Evolutionary conservation across 164 flowering plant genomes (phyloP).

Genomic region (Cinnamomum micranthum): DNA sequence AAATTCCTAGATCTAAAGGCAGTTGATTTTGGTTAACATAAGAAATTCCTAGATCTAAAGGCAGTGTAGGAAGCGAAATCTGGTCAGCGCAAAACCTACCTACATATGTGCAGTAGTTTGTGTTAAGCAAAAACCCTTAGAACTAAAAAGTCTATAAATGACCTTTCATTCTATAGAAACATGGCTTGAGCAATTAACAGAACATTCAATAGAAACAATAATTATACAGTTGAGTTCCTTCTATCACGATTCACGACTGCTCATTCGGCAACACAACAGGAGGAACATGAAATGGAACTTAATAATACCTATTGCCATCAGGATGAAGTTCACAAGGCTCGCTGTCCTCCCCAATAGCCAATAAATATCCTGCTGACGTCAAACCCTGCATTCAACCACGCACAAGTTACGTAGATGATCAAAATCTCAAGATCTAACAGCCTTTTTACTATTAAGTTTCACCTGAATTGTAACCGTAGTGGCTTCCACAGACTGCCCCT

Average conservation of each 20-base stretch:
- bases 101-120: neutral
- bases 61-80: neutral
- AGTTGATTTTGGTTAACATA: no score
- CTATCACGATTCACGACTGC: neutral
- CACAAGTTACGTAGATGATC: neutral
- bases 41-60: neutral
- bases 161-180: neutral
- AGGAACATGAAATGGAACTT: neutral
- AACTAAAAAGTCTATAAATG: neutral
- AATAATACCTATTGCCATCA: constrained; percentile 84
- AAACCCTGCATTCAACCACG: constrained; percentile 57
- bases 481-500: constrained; percentile 39
- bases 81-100: neutral
- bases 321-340: constrained; percentile 94
- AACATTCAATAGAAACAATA: neutral
- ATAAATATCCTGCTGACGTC: constrained; percentile 76
- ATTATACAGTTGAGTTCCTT: neutral
- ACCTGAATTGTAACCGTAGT: constrained; percentile 80
- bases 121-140: neutral
- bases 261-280: neutral
- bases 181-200: neutral
- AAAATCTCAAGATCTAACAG: neutral
- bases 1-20: no score
- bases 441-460: constrained; percentile 6
- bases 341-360: constrained; percentile 73